phyloP scores from a whole-genome alignment of 306 rosid genomes.

The Phaseolus lunatus region DNA sequence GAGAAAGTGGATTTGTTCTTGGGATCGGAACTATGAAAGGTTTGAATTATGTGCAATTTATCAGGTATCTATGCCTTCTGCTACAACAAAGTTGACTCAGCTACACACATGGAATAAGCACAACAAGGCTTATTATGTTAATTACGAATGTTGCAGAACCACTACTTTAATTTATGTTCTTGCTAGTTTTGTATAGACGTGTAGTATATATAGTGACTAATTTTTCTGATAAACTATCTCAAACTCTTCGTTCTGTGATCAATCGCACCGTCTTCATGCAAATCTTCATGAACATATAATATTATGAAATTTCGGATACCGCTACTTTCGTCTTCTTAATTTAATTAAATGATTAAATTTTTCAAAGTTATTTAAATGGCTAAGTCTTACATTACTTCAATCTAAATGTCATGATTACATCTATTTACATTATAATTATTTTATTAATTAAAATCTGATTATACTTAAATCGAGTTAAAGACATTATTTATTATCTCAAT shows the following conservation, averaged over 20 bases:
- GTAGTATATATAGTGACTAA: background rate
- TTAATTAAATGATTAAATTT: too few relatives aligned
- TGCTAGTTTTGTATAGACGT: background rate
- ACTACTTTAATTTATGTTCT: background rate
- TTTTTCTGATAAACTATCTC: background rate
- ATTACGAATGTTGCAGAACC: background rate
- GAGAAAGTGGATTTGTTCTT: conserved; percentile 60
- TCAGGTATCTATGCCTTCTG: background rate
- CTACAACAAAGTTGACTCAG: background rate
- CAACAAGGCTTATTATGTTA: background rate
- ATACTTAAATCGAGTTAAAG: too few relatives aligned
- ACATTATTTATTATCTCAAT: too few relatives aligned
- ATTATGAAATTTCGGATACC: too few relatives aligned
- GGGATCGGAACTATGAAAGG: background rate
- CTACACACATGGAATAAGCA: background rate
- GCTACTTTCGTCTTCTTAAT: too few relatives aligned
- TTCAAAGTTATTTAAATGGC: too few relatives aligned
- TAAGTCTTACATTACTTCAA: too few relatives aligned
- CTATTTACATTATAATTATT: too few relatives aligned
- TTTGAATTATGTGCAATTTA: background rate
- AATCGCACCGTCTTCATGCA: background rate
- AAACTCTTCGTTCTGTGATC: conserved; percentile 1
- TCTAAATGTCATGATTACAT: too few relatives aligned
- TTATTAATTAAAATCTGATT: too few relatives aligned
- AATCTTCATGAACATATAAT: background rate